These are phyloP conservation scores for Thalassiosira oceanica DNA, from an alignment of 352 stramenopile species.

Conservation along the genomic window DNA sequence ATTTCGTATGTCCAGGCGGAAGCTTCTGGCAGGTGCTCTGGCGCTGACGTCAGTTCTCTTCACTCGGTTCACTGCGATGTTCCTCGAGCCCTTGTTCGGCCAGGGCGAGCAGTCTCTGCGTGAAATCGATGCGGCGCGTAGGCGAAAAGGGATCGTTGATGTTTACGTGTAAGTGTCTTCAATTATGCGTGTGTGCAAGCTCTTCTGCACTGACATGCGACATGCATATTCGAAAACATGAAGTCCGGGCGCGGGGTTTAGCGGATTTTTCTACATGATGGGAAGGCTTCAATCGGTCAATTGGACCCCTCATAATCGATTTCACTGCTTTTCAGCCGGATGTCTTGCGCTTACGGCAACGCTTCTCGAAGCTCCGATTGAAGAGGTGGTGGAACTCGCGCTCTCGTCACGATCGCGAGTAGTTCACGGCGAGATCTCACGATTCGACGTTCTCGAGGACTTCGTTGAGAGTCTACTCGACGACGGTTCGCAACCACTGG, in stretches of 20 bases:
- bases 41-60: no score
- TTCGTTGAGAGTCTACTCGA: slow-evolving; percentile 55
- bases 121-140: no score
- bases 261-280: slow-evolving; percentile 75
- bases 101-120: no score
- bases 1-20: no score
- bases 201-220: neutral
- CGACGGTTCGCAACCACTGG: no score
- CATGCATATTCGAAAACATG: slow-evolving; percentile 40
- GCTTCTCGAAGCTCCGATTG: slow-evolving; percentile 31
- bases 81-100: no score
- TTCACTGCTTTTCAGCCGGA: slow-evolving; percentile 71
- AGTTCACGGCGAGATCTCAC: slow-evolving; percentile 40
- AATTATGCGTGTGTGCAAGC: neutral
- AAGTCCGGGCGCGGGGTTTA: slow-evolving; percentile 70
- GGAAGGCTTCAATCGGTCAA: slow-evolving; percentile 49
- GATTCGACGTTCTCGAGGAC: slow-evolving; percentile 44
- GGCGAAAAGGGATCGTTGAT: no score
- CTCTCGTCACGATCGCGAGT: slow-evolving; percentile 31
- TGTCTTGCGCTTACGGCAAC: slow-evolving; percentile 60
- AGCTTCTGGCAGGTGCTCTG: no score
- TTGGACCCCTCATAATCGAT: slow-evolving; percentile 5
- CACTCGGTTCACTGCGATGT: no score
- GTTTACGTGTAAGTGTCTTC: neutral
- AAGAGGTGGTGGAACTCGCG: slow-evolving; percentile 41